phyloP scores from a whole-genome alignment of 148 eudicot species.

The Agrostemma githago region DNA sequence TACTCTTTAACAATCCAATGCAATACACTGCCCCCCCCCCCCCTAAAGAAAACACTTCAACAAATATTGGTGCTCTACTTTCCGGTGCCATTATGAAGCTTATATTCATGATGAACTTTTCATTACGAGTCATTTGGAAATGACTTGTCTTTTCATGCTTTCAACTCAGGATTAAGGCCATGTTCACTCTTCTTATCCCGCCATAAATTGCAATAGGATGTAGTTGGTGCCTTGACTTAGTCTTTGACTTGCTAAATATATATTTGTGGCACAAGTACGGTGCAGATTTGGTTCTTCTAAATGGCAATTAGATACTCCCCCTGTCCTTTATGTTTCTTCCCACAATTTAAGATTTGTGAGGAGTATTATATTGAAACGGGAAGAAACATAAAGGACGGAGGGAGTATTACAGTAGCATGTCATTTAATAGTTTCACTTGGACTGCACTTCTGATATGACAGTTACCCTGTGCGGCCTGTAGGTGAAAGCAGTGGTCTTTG shows the following conservation, averaged over 20 bases:
- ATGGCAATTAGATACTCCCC: constrained; percentile 7
- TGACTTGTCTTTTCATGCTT: background rate
- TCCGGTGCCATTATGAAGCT: background rate
- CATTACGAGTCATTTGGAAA: background rate
- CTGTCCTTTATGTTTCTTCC: no score
- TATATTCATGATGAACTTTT: background rate
- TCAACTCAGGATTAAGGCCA: background rate
- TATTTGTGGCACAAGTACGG: background rate
- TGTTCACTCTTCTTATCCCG: background rate
- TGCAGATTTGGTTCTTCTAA: background rate
- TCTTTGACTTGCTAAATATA: background rate
- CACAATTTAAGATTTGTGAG: no score
- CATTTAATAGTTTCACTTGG: constrained; percentile 1
- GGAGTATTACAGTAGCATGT: background rate
- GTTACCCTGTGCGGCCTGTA: constrained; percentile 53
- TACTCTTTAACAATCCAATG: background rate
- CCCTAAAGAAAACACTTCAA: background rate
- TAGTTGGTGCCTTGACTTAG: background rate
- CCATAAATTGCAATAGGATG: background rate
- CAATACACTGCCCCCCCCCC: background rate
- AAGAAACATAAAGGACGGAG: no score
- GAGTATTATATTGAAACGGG: no score
- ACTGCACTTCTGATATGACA: constrained; percentile 6
- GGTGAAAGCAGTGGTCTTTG: constrained; percentile 83
- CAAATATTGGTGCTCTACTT: background rate